Evolutionary conservation across 2,329 filamentous ascomycete species (phyloP).

Genomic region (Pyrenochaeta sp.): DNA sequence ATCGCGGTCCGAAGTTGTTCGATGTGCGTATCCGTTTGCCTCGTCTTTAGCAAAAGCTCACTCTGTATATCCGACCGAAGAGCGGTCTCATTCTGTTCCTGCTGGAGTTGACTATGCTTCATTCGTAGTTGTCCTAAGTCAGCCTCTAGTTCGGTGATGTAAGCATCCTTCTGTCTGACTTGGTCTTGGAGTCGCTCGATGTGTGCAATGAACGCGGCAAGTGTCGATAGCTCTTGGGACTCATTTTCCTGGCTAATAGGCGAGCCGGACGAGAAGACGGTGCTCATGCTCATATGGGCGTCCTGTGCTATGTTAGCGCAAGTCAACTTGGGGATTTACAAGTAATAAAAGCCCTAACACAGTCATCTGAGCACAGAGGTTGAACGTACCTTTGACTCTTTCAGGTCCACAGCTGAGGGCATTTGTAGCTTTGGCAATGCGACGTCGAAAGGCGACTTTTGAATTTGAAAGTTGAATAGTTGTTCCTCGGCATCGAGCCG

Average conservation of each 20-base stretch:
- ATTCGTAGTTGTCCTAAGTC: slow-evolving; percentile 28
- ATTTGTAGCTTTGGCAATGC: slow-evolving; percentile 13
- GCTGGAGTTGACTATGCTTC: slow-evolving; percentile 29
- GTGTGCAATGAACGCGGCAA: slow-evolving; percentile 35
- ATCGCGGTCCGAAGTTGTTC: slow-evolving; percentile 40
- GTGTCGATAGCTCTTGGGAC: slow-evolving; percentile 30
- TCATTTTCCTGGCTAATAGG: slow-evolving; percentile 23
- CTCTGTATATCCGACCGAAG: slow-evolving; percentile 41
- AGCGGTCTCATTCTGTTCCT: slow-evolving; percentile 31
- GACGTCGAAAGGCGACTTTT: slow-evolving; percentile 40
- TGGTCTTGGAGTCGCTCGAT: slow-evolving; percentile 46
- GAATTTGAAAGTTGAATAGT: slow-evolving; percentile 38
- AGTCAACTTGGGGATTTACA: slow-evolving; percentile 1
- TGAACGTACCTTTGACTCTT: slow-evolving; percentile 5
- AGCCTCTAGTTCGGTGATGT: slow-evolving; percentile 32
- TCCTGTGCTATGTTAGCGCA: slow-evolving; percentile 7
- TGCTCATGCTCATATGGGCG: slow-evolving; percentile 38
- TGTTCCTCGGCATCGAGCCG: slow-evolving; percentile 53
- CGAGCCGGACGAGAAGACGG: slow-evolving; percentile 37
- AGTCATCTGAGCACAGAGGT: background rate
- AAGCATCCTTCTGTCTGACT: slow-evolving; percentile 40
- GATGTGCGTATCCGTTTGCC: slow-evolving; percentile 37
- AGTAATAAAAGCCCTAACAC: background rate
- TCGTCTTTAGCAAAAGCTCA: slow-evolving; percentile 37
- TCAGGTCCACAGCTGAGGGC: background rate